These are phyloP conservation scores for Barnettozyma populi DNA, from an alignment of 805 yeast species.

Conservation along the genomic window DNA sequence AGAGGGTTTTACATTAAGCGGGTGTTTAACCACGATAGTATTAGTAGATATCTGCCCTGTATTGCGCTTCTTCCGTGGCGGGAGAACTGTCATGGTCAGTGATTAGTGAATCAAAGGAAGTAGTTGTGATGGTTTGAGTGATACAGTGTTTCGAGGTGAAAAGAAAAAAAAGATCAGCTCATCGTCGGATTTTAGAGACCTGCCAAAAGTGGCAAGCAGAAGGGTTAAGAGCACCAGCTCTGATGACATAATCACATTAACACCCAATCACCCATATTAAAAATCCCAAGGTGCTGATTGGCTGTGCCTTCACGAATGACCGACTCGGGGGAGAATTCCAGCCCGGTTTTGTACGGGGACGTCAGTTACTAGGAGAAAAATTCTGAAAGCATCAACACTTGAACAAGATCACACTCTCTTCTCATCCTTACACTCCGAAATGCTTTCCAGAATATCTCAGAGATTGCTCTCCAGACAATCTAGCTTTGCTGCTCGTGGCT, in stretches of 20 bases:
- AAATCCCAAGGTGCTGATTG: constrained; percentile 6
- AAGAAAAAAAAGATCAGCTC: not conserved
- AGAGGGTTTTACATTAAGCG: constrained; percentile 68
- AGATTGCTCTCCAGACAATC: constrained; percentile 13
- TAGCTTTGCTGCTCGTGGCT: constrained; percentile 1
- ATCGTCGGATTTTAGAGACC: not conserved
- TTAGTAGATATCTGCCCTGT: constrained; percentile 22
- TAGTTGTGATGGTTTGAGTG: too few relatives aligned
- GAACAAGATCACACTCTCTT: not conserved
- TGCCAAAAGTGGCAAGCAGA: not conserved
- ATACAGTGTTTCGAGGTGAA: not conserved
- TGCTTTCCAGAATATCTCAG: constrained; percentile 8
- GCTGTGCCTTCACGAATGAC: constrained; percentile 1
- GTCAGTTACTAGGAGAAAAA: not conserved
- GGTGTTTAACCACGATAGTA: constrained; percentile 46
- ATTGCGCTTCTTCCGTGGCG: constrained; percentile 18
- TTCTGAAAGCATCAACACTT: not conserved
- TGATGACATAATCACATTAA: not conserved
- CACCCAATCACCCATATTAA: not conserved
- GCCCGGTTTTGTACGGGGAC: constrained; percentile 6
- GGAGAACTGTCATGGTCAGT: constrained; percentile 18
- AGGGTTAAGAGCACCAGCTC: not conserved
- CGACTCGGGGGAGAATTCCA: constrained; percentile 6
- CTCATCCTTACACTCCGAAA: not conserved
- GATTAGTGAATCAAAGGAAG: not conserved